phyloP scores from a whole-genome alignment of 176 grass and related monocot genomes.

The Hsuehochloa calcarea region DNA sequence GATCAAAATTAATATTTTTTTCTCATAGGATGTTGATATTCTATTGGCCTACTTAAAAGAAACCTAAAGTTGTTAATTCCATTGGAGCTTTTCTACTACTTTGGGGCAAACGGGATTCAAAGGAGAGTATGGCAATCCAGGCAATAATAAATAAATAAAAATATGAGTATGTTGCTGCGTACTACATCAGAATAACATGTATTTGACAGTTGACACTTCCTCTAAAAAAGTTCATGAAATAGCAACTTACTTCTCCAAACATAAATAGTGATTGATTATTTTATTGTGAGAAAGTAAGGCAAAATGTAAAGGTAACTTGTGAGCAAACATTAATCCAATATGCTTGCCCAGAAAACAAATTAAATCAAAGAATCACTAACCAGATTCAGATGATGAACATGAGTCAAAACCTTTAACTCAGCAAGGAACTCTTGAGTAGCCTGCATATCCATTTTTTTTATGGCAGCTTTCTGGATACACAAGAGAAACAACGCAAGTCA shows the following conservation, averaged over 20 bases:
- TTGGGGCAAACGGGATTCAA: no score
- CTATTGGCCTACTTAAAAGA: no score
- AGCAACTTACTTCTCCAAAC: not conserved
- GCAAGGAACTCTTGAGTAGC: slow-evolving; percentile 87
- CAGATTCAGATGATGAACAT: slow-evolving; percentile 99
- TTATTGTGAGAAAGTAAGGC: not conserved
- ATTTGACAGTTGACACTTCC: no score
- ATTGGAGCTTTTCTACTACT: no score
- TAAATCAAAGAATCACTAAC: slow-evolving; percentile 41
- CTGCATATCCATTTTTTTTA: slow-evolving; percentile 98
- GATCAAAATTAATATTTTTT: no score
- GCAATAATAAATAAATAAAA: not conserved
- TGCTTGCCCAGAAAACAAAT: not conserved
- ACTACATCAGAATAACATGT: no score
- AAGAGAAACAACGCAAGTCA: slow-evolving; percentile 20
- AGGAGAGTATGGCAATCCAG: no score
- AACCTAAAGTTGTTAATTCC: no score
- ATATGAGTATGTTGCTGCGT: no score
- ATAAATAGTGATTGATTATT: not conserved
- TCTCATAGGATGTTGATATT: no score
- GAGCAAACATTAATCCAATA: not conserved
- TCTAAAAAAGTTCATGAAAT: no score
- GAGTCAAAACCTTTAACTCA: slow-evolving; percentile 95
- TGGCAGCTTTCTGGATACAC: slow-evolving; percentile 79
- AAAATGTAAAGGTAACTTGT: not conserved